These are phyloP conservation scores for Taiozyma sp. DNA, from an alignment of 1,139 yeast genomes.

Conservation along the genomic window DNA sequence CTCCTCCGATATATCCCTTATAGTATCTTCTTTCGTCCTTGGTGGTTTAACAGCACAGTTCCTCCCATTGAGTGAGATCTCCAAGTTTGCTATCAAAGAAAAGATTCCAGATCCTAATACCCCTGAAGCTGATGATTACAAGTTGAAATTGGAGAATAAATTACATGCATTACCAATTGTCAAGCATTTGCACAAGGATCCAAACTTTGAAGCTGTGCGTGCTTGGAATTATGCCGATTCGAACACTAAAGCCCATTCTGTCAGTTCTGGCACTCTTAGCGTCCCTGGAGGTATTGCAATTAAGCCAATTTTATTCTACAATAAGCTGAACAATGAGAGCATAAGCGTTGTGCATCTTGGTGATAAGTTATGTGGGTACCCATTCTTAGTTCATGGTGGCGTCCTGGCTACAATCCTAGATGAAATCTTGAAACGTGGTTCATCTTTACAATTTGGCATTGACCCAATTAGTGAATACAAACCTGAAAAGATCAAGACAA, in stretches of 20 bases:
- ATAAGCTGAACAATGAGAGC: conserved; percentile 52
- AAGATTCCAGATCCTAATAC: conserved; percentile 18
- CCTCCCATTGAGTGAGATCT: conserved; percentile 22
- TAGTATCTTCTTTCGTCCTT: conserved; percentile 18
- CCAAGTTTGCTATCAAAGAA: conserved; percentile 17
- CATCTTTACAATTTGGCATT: conserved; percentile 34
- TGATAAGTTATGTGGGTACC: conserved; percentile 77
- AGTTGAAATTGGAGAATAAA: conserved; percentile 37
- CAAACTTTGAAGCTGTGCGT: conserved; percentile 40
- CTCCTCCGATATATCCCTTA: conserved; percentile 12
- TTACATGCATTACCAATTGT: conserved; percentile 51
- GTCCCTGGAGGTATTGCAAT: conserved; percentile 77
- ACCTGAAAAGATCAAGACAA: conserved; percentile 33
- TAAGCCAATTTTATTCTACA: conserved; percentile 67
- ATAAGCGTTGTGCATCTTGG: conserved; percentile 77
- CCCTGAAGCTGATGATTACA: conserved; percentile 28
- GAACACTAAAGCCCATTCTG: conserved; percentile 23
- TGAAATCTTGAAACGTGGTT: conserved; percentile 63
- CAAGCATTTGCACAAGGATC: conserved; percentile 37
- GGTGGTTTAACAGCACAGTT: conserved; percentile 23
- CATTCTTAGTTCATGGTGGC: conserved; percentile 88
- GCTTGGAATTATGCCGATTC: conserved; percentile 61
- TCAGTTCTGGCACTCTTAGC: conserved; percentile 29
- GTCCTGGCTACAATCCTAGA: conserved; percentile 78
- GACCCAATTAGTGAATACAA: conserved; percentile 29